Evolutionary conservation across 306 rosid genomes (phyloP).

Genomic region (Prunus salicina): DNA sequence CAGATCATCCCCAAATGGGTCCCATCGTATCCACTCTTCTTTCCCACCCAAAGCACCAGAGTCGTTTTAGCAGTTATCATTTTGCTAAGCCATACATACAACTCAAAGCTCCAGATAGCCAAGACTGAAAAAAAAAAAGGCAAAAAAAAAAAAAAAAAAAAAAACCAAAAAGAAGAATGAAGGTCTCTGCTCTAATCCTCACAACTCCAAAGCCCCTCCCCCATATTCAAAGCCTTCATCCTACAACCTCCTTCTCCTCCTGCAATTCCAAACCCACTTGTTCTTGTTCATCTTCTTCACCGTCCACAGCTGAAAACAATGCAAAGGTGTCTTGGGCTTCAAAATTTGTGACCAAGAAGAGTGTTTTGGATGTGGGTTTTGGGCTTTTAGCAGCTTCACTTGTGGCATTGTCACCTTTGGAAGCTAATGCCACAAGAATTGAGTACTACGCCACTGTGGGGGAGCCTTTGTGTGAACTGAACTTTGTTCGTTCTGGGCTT

Average conservation of each 20-base stretch:
- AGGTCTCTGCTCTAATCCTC: constrained; percentile 40
- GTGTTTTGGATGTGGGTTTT: constrained; percentile 43
- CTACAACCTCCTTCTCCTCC: constrained; percentile 7
- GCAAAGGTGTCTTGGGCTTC: constrained; percentile 25
- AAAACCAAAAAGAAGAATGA: constrained; percentile 35
- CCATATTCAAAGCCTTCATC: constrained; percentile 5
- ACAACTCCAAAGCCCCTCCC: constrained; percentile 27
- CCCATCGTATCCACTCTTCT: constrained; percentile 21
- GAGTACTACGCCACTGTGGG: constrained; percentile 91
- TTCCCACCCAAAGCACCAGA: neutral
- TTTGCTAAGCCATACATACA: constrained; percentile 24
- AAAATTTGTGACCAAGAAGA: constrained; percentile 23
- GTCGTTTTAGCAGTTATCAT: neutral
- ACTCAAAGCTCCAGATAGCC: neutral
- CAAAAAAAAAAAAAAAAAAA: neutral
- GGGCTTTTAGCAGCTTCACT: constrained; percentile 66
- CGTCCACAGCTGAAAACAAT: constrained; percentile 24
- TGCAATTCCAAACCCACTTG: constrained; percentile 2
- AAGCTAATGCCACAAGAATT: constrained; percentile 78
- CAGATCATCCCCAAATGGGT: constrained; percentile 18
- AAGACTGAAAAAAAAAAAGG: neutral
- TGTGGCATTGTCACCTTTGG: constrained; percentile 60
- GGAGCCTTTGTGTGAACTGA: constrained; percentile 75
- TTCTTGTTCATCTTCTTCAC: constrained; percentile 26
- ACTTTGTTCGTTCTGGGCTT: constrained; percentile 68